Percentiles rank a stretch among this genome's conserved stretches.
Evolutionary conservation across 768 basidiomycete genomes (phyloP).

Genomic region (Dendrothele bispora): DNA sequence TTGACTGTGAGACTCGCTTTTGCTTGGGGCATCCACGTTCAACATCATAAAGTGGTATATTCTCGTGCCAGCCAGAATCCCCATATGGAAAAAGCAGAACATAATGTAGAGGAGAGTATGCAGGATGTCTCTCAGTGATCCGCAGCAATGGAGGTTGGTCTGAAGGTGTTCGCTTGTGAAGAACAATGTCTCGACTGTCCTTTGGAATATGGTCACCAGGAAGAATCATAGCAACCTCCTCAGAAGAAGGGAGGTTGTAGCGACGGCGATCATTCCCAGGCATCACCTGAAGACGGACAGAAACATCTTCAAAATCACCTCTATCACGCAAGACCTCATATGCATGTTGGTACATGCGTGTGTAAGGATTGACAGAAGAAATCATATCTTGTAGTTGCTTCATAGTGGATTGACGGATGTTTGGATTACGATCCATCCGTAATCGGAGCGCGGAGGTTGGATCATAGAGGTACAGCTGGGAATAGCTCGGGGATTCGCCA

Average conservation of each 20-base stretch:
- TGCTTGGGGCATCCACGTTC: not conserved
- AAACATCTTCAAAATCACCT: constrained; percentile 1
- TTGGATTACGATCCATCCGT: not conserved
- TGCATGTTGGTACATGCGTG: constrained; percentile 16
- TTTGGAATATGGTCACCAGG: constrained; percentile 25
- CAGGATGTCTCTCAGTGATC: constrained; percentile 33
- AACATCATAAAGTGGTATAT: constrained; percentile 7
- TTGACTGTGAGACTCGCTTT: constrained; percentile 20
- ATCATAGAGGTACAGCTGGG: constrained; percentile 36
- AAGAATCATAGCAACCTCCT: constrained; percentile 43
- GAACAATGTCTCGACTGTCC: constrained; percentile 32
- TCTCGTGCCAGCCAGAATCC: constrained; percentile 34
- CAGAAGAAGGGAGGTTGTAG: constrained; percentile 44
- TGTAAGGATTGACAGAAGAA: constrained; percentile 8
- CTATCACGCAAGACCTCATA: constrained; percentile 13
- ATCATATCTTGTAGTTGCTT: constrained; percentile 14
- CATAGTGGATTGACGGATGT: constrained; percentile 12
- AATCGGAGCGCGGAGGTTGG: constrained; percentile 16
- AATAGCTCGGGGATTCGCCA: constrained; percentile 18
- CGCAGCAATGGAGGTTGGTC: constrained; percentile 19
- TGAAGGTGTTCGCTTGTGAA: constrained; percentile 14
- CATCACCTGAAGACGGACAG: constrained; percentile 5
- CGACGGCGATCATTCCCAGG: constrained; percentile 27
- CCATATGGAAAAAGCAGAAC: constrained; percentile 43
- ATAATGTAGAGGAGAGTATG: constrained; percentile 42